A percentile compares a stretch with the other conserved stretches of the same genome.
Evolutionary conservation across 2,329 filamentous ascomycete genomes (phyloP).

Genomic region (Neopestalotiopsis sp.): DNA sequence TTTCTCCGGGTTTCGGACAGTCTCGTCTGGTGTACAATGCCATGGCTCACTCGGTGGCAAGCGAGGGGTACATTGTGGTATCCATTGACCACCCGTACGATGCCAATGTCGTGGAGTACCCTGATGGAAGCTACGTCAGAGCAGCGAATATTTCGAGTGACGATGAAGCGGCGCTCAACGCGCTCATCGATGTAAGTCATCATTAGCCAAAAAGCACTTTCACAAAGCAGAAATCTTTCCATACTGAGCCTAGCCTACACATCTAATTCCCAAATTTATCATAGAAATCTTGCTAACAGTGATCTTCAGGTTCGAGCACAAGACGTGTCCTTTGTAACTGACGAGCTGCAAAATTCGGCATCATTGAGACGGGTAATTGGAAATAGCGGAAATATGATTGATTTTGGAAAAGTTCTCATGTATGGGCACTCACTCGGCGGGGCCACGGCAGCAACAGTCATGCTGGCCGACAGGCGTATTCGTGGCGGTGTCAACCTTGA

Average conservation of each 20-base stretch:
- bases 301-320: slow-evolving; percentile 12
- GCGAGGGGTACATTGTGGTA: slow-evolving; percentile 45
- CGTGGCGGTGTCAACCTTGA: slow-evolving; percentile 18
- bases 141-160: slow-evolving; percentile 20
- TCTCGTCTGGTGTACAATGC: slow-evolving; percentile 43
- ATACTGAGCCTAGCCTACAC: too few species aligned
- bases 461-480: slow-evolving; percentile 15
- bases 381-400: background rate
- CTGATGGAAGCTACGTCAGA: slow-evolving; percentile 36
- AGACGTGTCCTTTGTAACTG: slow-evolving; percentile 21
- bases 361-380: background rate
- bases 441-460: slow-evolving; percentile 10
- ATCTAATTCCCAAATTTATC: background rate
- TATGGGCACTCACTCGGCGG: slow-evolving; percentile 21
- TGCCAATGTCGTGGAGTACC: slow-evolving; percentile 44
- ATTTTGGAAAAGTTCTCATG: slow-evolving; percentile 15
- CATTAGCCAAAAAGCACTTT: background rate
- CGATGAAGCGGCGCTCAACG: slow-evolving; percentile 14
- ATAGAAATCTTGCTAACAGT: background rate
- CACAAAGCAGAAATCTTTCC: too few species aligned
- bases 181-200: slow-evolving; percentile 14
- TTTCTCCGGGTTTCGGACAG: slow-evolving; percentile 40
- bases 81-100: slow-evolving; percentile 51
- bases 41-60: slow-evolving; percentile 44
- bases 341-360: slow-evolving; percentile 15